Base-by-base conservation (phyloP, 805 yeast genomes). In the Candida ponderosae region DNA sequence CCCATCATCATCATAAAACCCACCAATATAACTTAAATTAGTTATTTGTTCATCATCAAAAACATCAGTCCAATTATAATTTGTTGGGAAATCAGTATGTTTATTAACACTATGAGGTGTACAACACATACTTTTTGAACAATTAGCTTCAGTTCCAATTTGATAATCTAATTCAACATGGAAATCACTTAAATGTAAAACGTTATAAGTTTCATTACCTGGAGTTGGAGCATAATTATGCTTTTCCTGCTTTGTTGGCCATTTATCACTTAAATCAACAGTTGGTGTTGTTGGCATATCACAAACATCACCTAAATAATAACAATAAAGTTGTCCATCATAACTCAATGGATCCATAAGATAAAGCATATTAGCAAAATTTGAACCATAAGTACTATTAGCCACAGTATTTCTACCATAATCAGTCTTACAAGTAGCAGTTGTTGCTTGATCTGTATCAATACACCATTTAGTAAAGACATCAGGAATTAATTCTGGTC, bases 171-270 rank as follows among this genome's bases (percentile, higher is more conserved):
- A 54, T 51, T 79, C 74, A 33, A 77, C 56, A 54, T 81, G 87
- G 56, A 80, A 74, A 51, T 81, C 88, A 16, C 81, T 70, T 24
- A 81, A 48, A 46, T 81, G 89, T 42, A 81, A 60, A 5, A 78
- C 86, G 41, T 77, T 74, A 56, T 79, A 74, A 2, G 66, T 61
- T 39, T 67, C 63, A 36, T 53, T 54, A 18, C 11, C 40, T 35
- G 23, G 23, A 7, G 23, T 7, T 48, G 56, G 74, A 50, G 62
- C 72, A 40, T 55, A 70, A 43, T 58, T 67, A 56, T 57, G 68
- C 38, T 54, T 62, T 44, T 42, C 62, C 40, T 55, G 74, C 46
- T 63, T 68, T 27, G 49, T 53, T 5, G 74, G 71, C 71, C 73
- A 68, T 60, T 68, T 54, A 20, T 57, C 42, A 17, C 63, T 51